phyloP scores from a whole-genome alignment of 768 basidiomycete species.

The Piloderma croceum region DNA sequence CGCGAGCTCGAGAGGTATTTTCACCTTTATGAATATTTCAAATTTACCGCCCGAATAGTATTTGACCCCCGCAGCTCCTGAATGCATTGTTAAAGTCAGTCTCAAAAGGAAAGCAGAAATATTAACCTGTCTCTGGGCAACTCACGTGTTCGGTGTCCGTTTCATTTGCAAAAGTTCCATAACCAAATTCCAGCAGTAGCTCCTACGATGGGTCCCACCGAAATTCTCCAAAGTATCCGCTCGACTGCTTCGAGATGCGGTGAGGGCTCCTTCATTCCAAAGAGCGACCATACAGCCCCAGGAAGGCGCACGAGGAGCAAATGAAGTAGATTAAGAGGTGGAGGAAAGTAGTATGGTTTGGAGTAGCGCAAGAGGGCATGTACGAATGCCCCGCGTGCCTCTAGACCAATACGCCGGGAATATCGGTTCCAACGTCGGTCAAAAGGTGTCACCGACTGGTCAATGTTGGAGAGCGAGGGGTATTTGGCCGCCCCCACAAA shows the following conservation, averaged over 20 bases:
- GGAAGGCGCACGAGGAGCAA: conserved; percentile 8
- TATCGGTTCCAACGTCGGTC: conserved; percentile 44
- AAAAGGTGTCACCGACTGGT: too few species aligned
- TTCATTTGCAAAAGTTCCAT: neutral
- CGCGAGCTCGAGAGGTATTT: too few species aligned
- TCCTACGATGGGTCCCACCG: conserved; percentile 36
- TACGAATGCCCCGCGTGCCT: conserved; percentile 39
- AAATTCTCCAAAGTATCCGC: conserved; percentile 36
- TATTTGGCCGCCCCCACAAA: conserved; percentile 27
- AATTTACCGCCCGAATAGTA: too few species aligned
- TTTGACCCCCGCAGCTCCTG: too few species aligned
- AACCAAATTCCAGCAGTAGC: conserved; percentile 10
- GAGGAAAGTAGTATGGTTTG: conserved; percentile 38
- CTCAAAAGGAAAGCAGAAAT: too few species aligned
- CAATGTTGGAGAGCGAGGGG: conserved; percentile 2
- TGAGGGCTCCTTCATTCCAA: too few species aligned
- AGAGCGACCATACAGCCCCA: too few species aligned
- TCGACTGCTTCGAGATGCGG: conserved; percentile 19
- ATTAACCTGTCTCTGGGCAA: too few species aligned
- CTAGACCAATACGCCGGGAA: conserved; percentile 35
- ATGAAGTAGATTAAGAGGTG: conserved; percentile 25
- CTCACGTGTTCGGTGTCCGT: too few species aligned
- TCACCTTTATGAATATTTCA: too few species aligned
- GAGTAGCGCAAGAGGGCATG: conserved; percentile 32
- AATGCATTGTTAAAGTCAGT: too few species aligned